Evolutionary conservation across 73 alveolate species (phyloP), one percentile per base, ranked within the genome.

Genomic region (Tetrahymena thermophila): DNA sequence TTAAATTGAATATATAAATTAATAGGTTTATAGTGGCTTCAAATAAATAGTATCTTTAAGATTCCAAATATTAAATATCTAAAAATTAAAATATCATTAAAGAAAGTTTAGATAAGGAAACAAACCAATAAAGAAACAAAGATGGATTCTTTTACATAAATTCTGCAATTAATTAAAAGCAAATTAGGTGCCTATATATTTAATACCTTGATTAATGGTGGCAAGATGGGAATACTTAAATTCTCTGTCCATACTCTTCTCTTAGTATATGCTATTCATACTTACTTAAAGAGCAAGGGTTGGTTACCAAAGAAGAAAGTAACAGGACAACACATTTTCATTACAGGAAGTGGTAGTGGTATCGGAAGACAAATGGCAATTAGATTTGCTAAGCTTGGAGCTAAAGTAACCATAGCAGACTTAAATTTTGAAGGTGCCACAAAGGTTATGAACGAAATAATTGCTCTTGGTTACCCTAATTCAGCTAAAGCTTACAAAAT

Each of bases 341-440:
- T 98, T n/a, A 97, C 99, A 0, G 99, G 99, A 31, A 98, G 98
- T 35, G 99, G 98, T 10, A 89, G 96, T 84, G 99, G 99, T 16
- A 71, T 98, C 17, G 99, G 99, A 28, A 95, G 97, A 96, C 84
- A 93, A 58, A 83, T 95, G 95, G 98, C 99, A 31, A 31, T 96
- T 1, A 34, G 57, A 31, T 96, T 97, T 93, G 98, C 98, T 4
- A 94, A 85, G 93, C 94, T 89, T 37, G 98, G 98, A 55, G 97
- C 97, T 34, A 96, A 94, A 34, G 96, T 98, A 19, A 94, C 98
- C 19, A 96, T 98, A 35, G 96, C 97, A 4, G 99, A 98, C 96
- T 58, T 97, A 43, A 97, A 98, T 94, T 15, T 56, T 34, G 97
- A 96, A 50, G 98, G 97, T n/a, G 96, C 96, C 31, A 55, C 94